A percentile compares a stretch with the other conserved stretches of the same genome.
These are phyloP conservation scores for Candida germanica DNA, from an alignment of 805 yeast genomes.

Conservation along the genomic window DNA sequence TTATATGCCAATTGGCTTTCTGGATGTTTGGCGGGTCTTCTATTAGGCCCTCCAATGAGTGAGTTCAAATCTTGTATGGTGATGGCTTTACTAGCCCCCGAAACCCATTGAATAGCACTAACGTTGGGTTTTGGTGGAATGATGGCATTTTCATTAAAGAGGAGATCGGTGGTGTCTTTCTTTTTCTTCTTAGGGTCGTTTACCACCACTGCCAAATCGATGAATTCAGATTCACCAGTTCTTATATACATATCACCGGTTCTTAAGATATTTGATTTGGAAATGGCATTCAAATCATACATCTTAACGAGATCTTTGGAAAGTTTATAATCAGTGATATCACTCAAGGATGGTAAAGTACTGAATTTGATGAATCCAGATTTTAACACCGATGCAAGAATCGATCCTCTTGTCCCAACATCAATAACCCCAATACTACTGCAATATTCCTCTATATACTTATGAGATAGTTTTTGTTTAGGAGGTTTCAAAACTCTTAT, in stretches of 20 bases:
- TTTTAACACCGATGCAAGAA: slow-evolving; percentile 42
- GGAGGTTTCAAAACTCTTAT: slow-evolving; percentile 62
- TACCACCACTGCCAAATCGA: slow-evolving; percentile 22
- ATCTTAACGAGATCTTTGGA: slow-evolving; percentile 27
- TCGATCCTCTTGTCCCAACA: slow-evolving; percentile 42
- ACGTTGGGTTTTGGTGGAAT: slow-evolving; percentile 80
- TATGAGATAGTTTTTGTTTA: slow-evolving; percentile 61
- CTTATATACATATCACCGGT: slow-evolving; percentile 61
- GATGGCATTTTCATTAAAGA: slow-evolving; percentile 66
- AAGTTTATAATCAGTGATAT: slow-evolving; percentile 45
- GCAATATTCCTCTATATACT: slow-evolving; percentile 50
- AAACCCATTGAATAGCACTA: slow-evolving; percentile 80
- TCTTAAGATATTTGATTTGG: slow-evolving; percentile 33
- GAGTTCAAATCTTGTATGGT: slow-evolving; percentile 59
- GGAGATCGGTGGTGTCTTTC: slow-evolving; percentile 44
- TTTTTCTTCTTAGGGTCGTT: slow-evolving; percentile 16
- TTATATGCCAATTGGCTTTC: slow-evolving; percentile 56
- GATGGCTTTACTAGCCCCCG: slow-evolving; percentile 63
- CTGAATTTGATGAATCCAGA: slow-evolving; percentile 47
- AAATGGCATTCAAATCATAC: slow-evolving; percentile 17
- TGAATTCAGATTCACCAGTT: slow-evolving; percentile 46
- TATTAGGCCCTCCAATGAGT: slow-evolving; percentile 70
- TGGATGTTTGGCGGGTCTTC: slow-evolving; percentile 56
- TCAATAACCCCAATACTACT: slow-evolving; percentile 50
- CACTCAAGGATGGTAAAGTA: slow-evolving; percentile 63